Conservation (phyloP, 1,284 basidiomycete species). For the Singerocomus inundabilis region DNA sequence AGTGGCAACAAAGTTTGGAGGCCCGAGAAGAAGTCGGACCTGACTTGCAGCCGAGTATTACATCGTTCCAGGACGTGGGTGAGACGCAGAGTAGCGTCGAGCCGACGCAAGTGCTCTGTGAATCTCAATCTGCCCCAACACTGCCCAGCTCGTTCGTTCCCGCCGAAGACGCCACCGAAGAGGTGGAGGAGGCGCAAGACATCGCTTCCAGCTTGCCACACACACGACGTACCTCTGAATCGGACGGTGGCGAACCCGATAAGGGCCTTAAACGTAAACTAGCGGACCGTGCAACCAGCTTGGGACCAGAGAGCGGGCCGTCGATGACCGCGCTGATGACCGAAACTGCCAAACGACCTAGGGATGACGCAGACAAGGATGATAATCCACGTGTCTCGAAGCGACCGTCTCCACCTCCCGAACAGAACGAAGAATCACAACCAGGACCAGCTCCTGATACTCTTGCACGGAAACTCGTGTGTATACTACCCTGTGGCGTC, state of each 20-base stretch:
- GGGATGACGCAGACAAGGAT: conserved; percentile 35
- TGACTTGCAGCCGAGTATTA: conserved; percentile 4
- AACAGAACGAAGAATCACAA: conserved; percentile 37
- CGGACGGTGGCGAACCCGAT: conserved; percentile 42
- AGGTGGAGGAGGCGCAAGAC: conserved; percentile 24
- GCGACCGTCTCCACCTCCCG: conserved; percentile 66
- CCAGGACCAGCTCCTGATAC: conserved; percentile 24
- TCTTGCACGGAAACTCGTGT: conserved; percentile 47
- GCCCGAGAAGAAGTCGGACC: conserved; percentile 14
- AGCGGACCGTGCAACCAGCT: conserved; percentile 42
- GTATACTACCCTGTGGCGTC: conserved; percentile 22
- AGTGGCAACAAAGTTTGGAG: conserved; percentile 49
- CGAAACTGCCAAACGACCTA: conserved; percentile 32
- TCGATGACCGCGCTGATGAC: conserved; percentile 10
- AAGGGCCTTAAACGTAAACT: conserved; percentile 68
- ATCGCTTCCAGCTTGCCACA: conserved; percentile 30
- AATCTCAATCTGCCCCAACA: conserved; percentile 10
- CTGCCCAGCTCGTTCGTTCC: conserved; percentile 20
- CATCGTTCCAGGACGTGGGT: conserved; percentile 4
- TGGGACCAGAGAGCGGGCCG: conserved; percentile 29
- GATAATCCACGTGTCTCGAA: conserved; percentile 52
- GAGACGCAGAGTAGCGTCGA: conserved; percentile 17
- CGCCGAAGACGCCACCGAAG: conserved; percentile 24
- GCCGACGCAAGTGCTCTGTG: conserved; percentile 11
- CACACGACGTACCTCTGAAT: conserved; percentile 31